Evolutionary conservation across 306 rosid genomes (phyloP), one percentile per base, ranked within the genome.

Genomic region (Rosa persica): DNA sequence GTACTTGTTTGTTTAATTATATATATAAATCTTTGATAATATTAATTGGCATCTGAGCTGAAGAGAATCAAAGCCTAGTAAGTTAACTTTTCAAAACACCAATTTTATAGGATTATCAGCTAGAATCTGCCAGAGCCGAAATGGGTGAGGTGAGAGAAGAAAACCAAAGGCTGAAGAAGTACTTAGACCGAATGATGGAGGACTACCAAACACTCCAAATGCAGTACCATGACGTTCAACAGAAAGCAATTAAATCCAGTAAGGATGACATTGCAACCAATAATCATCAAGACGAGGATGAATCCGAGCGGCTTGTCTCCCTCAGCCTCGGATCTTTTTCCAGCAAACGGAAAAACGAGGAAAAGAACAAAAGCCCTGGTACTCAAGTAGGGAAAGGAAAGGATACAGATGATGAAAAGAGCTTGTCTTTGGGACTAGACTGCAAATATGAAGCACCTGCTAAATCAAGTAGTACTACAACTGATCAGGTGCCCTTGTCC

Each of bases 71-170:
- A 64, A 30, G n/a, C 11, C 12, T 34, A 34, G n/a, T 64, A 16
- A 62, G 17, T 1, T 62, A 22, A 55, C 10, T 20, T 8, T 54
- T 6, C 11, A 2, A 52, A 30, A 52, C 60, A 6, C 20, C 2
- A 22, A 3, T 57, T 4, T 3, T 36, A 11, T 38, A 38, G 74
- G 89, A 86, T 39, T 93, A 84, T 55, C 86, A 87, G 75, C 86
- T 94, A 5, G 90, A 91, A 81, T 83, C 80, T 36, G 80, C 94
- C 1, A 93, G 84, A 81, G 90, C 86, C 2, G 89, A 90, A 81
- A 90, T 95, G 93, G 81, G 88, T 3, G 87, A 90, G 76, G 93
- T 91, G 42, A 85, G 82, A 34, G 92, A 89, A 86, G 98, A 95
- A 85, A 95, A 95, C 47, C 66, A 89, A 68, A 89, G 93, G 83